Evolutionary conservation across 148 eudicot genomes (phyloP), one percentile per base, ranked within the genome.

Genomic region (Rhododendron mucronatum): DNA sequence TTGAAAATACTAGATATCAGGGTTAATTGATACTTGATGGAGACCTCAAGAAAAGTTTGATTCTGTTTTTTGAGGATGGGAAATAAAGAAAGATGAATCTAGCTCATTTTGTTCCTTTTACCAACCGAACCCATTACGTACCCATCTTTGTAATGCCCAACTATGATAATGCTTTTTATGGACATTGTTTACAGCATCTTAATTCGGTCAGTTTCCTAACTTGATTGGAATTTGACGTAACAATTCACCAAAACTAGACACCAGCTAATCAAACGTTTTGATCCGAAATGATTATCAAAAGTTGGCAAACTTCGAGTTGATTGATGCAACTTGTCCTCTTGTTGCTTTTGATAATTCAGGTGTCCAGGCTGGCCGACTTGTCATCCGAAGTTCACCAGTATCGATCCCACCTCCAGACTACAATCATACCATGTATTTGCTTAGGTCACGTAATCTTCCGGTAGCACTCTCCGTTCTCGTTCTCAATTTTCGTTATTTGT

Each of bases 121-220:
- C 90, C 92, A 85, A 90, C 92, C 90, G 87, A 63, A 88, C 48
- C 91, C 89, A 61, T 16, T 51, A 37, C 39, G 39, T 37, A 71
- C 39, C 74, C 14, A 67, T 67, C 18, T 5, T 65, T 76, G 82
- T 61, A 78, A 28, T 23, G 76, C 50, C 84, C 82, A 84, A 5
- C 16, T 35, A 15, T 33, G 47, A 82, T 85, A 45, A 21, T 50
- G 74, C 71, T 33, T 44, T 79, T 57, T 61, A 87, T 71, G 76
- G 86, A 47, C 85, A 82, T 80, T 85, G 82, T 55, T 53, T 55
- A 74, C 73, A 86, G 90, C 79, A 84, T 86, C 90, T 18, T 59
- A 21, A 59, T 90, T 86, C 71, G 81, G 89, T 50, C 80, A 73
- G 63, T 44, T 82, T 82, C 35, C 48, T 3, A 82, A 73, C 57